A percentile compares a stretch with the other conserved stretches of the same genome.
Evolutionary conservation across 169 alveolate genomes (phyloP).

Genomic region (Plasmodium blacklocki): DNA sequence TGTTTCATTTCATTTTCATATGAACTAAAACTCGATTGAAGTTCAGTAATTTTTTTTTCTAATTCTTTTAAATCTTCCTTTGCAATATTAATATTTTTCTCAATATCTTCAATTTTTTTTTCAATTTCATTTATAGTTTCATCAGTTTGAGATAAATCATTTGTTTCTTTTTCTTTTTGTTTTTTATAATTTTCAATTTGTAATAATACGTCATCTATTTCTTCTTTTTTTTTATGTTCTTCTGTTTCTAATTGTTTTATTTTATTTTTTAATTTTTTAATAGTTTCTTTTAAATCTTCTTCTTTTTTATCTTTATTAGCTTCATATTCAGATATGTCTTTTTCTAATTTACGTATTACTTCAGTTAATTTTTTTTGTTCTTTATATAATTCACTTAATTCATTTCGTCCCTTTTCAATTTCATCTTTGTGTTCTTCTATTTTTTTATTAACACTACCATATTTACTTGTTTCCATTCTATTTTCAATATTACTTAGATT

Average conservation of each 20-base stretch:
- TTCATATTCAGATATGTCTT: slow-evolving; percentile 81
- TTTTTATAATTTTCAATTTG: slow-evolving; percentile 73
- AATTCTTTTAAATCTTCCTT: slow-evolving; percentile 74
- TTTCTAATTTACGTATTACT: slow-evolving; percentile 77
- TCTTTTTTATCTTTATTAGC: slow-evolving; percentile 78
- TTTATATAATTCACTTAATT: slow-evolving; percentile 69
- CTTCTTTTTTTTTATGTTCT: slow-evolving; percentile 77
- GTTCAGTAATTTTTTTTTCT: slow-evolving; percentile 59
- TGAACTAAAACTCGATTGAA: slow-evolving; percentile 77
- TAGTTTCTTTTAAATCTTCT: slow-evolving; percentile 76
- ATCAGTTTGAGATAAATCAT: slow-evolving; percentile 54
- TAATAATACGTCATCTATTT: slow-evolving; percentile 78
- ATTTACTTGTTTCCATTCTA: slow-evolving; percentile 75
- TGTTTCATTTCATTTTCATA: slow-evolving; percentile 80
- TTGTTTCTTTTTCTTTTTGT: slow-evolving; percentile 61
- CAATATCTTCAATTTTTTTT: slow-evolving; percentile 40
- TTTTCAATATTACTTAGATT: slow-evolving; percentile 77
- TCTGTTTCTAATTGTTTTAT: slow-evolving; percentile 77
- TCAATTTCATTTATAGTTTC: slow-evolving; percentile 68
- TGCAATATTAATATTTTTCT: slow-evolving; percentile 51
- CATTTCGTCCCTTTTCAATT: slow-evolving; percentile 71
- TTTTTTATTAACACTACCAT: slow-evolving; percentile 62
- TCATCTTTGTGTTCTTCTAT: slow-evolving; percentile 56
- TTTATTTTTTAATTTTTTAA: slow-evolving; percentile 76
- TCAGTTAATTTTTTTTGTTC: slow-evolving; percentile 81